Evolutionary conservation across 768 basidiomycete species (phyloP).

Genomic region (Xerocomellus amylosporus): DNA sequence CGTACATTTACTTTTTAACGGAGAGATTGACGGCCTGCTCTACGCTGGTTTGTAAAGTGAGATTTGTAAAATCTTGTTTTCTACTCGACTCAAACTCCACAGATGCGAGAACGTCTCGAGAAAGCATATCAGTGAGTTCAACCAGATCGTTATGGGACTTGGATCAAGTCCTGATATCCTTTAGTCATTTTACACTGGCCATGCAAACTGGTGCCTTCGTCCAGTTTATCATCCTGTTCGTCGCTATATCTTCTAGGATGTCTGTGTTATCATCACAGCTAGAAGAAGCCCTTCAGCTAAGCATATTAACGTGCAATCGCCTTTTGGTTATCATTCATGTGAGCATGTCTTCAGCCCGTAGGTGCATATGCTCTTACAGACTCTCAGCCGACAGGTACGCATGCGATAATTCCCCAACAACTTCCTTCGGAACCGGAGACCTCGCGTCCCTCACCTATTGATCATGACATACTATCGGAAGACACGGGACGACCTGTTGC

Average conservation of each 20-base stretch:
- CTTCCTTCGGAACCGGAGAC: not conserved
- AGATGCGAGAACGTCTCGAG: conserved; percentile 48
- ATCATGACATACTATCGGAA: conserved; percentile 6
- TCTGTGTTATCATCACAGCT: conserved; percentile 45
- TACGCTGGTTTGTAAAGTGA: conserved; percentile 48
- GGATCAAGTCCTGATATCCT: not conserved
- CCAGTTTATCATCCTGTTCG: conserved; percentile 59
- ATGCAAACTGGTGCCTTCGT: conserved; percentile 76
- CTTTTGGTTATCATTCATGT: conserved; percentile 35
- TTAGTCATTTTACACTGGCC: conserved; percentile 57
- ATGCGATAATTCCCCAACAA: not conserved
- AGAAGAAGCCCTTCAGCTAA: conserved; percentile 34
- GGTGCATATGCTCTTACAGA: conserved; percentile 2
- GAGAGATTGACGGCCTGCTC: conserved; percentile 37
- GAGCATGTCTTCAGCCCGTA: conserved; percentile 4
- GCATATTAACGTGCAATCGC: conserved; percentile 26
- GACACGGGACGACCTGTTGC: conserved; percentile 17
- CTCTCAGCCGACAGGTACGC: conserved; percentile 15
- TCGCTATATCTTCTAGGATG: conserved; percentile 61
- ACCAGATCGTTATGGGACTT: not conserved
- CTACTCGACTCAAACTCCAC: conserved; percentile 4
- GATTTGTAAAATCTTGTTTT: conserved; percentile 1
- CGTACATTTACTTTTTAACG: conserved; percentile 33
- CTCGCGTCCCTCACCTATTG: not conserved
- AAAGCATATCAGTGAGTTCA: conserved; percentile 52